phyloP scores from a whole-genome alignment of 2,329 filamentous ascomycete species.

The Elsinoe arachidis region DNA sequence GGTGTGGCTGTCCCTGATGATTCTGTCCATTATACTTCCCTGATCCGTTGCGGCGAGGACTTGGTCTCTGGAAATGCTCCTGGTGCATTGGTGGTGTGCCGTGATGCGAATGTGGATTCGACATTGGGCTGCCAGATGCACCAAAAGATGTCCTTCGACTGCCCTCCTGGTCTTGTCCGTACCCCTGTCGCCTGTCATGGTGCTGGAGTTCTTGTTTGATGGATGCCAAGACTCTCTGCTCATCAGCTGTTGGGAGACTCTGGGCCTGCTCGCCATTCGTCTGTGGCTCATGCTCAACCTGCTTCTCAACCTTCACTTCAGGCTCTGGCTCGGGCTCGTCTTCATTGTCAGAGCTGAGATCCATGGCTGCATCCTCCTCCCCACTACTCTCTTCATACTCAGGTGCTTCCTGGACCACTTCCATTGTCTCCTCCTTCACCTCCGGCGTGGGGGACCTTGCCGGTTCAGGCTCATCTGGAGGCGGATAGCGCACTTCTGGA shows the following conservation, averaged over 20 bases:
- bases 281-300: not conserved
- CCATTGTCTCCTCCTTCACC: conserved; percentile 16
- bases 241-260: not conserved
- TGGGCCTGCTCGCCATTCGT: no score
- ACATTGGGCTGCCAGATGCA: not conserved
- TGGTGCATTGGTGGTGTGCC: not conserved
- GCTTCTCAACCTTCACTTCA: not conserved
- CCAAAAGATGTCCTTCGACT: no score
- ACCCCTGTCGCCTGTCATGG: not conserved
- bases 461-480: conserved; percentile 2
- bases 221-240: not conserved
- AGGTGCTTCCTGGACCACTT: conserved; percentile 24
- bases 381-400: not conserved
- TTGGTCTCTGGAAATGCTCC: not conserved
- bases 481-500: conserved; percentile 13
- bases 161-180: no score
- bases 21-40: not conserved
- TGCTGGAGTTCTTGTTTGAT: not conserved
- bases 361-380: conserved; percentile 18
- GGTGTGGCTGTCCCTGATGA: not conserved
- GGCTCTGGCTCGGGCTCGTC: not conserved
- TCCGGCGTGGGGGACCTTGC: conserved; percentile 16
- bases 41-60: not conserved
- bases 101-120: not conserved
- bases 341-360: conserved; percentile 16